These are phyloP conservation scores for Gomphus sp. DNA, from an alignment of 1,284 basidiomycete genomes.

Conservation along the genomic window DNA sequence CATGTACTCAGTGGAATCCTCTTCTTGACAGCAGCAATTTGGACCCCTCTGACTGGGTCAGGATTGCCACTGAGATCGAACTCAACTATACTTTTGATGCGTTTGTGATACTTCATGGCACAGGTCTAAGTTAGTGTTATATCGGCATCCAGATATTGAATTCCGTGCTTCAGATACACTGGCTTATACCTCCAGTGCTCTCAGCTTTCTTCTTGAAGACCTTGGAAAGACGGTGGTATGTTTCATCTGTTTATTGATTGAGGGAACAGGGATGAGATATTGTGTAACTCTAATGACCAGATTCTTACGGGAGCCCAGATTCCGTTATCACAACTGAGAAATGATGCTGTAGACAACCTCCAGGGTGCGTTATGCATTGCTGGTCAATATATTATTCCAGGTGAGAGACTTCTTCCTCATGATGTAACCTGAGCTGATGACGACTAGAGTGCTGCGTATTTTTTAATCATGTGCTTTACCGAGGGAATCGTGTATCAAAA, in stretches of 20 bases:
- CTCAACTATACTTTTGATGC: slow-evolving; percentile 86
- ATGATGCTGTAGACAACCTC: slow-evolving; percentile 85
- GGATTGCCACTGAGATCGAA: slow-evolving; percentile 85
- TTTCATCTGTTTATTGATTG: slow-evolving; percentile 9
- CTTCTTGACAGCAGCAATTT: slow-evolving; percentile 86
- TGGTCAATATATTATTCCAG: slow-evolving; percentile 86
- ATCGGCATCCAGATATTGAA: not conserved
- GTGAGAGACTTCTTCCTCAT: slow-evolving; percentile 26
- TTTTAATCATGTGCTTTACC: slow-evolving; percentile 82
- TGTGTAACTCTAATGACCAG: slow-evolving; percentile 23
- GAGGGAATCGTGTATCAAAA: slow-evolving; percentile 85
- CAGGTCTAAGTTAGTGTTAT: slow-evolving; percentile 20
- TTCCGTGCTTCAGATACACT: slow-evolving; percentile 58
- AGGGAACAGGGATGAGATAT: not conserved
- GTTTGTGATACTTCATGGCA: slow-evolving; percentile 86
- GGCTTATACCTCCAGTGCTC: slow-evolving; percentile 80
- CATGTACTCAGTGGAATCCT: slow-evolving; percentile 60
- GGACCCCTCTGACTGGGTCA: slow-evolving; percentile 79
- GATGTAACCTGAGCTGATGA: not conserved
- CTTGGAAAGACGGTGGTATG: slow-evolving; percentile 79
- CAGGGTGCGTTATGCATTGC: slow-evolving; percentile 84
- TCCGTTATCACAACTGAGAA: slow-evolving; percentile 78
- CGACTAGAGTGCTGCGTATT: slow-evolving; percentile 71
- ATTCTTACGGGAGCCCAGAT: slow-evolving; percentile 92
- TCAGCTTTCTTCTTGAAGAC: slow-evolving; percentile 86